These are phyloP conservation scores for Begonia loranthoides DNA, from an alignment of 306 rosid species.

Conservation along the genomic window DNA sequence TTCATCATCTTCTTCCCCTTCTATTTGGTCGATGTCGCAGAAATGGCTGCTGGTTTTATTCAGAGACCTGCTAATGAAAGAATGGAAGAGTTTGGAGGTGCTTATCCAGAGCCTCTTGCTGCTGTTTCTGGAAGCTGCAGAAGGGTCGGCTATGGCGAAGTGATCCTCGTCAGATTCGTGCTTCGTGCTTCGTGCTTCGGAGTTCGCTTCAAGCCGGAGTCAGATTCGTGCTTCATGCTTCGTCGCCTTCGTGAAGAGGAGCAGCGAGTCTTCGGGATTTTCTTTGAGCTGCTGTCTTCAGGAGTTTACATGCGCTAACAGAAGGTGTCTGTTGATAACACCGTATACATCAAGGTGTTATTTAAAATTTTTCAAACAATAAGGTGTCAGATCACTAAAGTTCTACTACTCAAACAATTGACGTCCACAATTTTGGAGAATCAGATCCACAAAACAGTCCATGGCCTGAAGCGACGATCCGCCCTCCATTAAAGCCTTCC, in stretches of 20 bases:
- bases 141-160: constrained; percentile 12
- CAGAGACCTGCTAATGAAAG: constrained; percentile 10
- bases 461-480: background rate
- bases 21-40: constrained; percentile 24
- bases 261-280: constrained; percentile 28
- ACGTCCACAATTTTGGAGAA: background rate
- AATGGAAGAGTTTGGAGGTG: constrained; percentile 18
- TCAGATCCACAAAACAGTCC: background rate
- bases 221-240: constrained; percentile 30
- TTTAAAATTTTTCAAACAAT: no score
- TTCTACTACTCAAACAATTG: no score
- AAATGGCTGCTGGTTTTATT: constrained; percentile 33
- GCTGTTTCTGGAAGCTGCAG: background rate
- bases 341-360: no score
- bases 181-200: no score
- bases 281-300: constrained; percentile 38
- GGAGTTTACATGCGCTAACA: no score
- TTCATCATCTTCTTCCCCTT: constrained; percentile 1
- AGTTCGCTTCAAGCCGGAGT: no score
- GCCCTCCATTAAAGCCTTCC: constrained; percentile 8
- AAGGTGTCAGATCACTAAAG: no score
- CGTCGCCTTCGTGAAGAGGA: constrained; percentile 9
- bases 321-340: no score
- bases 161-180: constrained; percentile 24
- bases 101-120: constrained; percentile 7